These are phyloP conservation scores for Lachnellula hyalina DNA, from an alignment of 2,329 filamentous ascomycete genomes.

Conservation along the genomic window DNA sequence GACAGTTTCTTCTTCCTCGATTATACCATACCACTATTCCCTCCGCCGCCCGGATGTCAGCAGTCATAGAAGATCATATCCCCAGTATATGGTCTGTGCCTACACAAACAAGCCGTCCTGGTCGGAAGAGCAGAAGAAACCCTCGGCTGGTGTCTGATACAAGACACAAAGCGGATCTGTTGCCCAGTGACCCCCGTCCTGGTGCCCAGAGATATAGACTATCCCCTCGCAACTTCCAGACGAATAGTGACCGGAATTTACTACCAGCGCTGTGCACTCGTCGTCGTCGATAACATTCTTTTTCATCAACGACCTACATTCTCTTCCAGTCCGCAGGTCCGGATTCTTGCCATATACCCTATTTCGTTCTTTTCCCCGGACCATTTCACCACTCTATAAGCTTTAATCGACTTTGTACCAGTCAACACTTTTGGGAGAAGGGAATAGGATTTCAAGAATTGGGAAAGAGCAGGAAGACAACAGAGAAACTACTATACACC, in stretches of 20 bases:
- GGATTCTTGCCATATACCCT: constrained; percentile 39
- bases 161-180: constrained; percentile 28
- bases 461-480: constrained; percentile 14
- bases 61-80: constrained; percentile 48
- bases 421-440: constrained; percentile 12
- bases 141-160: constrained; percentile 32
- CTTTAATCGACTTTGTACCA: constrained; percentile 23
- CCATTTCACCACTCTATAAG: constrained; percentile 28
- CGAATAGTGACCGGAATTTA: constrained; percentile 3
- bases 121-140: constrained; percentile 32
- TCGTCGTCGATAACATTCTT: constrained; percentile 48
- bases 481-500: constrained; percentile 43
- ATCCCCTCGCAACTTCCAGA: constrained; percentile 10
- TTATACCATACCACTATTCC: neutral
- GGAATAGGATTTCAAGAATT: constrained; percentile 15
- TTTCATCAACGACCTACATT: constrained; percentile 32
- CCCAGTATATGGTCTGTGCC: constrained; percentile 44
- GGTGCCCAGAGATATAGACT: constrained; percentile 36
- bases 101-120: constrained; percentile 37
- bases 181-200: constrained; percentile 25
- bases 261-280: constrained; percentile 41
- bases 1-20: neutral
- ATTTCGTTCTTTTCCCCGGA: constrained; percentile 18
- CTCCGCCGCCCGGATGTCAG: constrained; percentile 47
- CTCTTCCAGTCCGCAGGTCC: constrained; percentile 43